Evolutionary conservation across 345 rosid species (phyloP).

Genomic region (Brassica incana): DNA sequence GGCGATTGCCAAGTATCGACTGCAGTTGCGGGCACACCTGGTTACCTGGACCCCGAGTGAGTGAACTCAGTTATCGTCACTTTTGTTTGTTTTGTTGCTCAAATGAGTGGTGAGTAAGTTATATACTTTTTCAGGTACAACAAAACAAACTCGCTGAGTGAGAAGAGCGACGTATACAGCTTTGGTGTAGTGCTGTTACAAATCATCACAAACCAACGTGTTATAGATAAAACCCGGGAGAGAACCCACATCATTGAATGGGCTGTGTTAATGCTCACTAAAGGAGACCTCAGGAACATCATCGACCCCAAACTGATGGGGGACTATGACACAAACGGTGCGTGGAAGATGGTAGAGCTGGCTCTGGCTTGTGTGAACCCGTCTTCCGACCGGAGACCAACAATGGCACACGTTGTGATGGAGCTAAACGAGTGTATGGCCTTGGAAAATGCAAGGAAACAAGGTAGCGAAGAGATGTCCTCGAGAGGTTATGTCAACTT

Average conservation of each 20-base stretch:
- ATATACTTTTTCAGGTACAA: slow-evolving; percentile 19
- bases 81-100: no score
- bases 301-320: slow-evolving; percentile 23
- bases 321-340: slow-evolving; percentile 39
- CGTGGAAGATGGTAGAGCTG: slow-evolving; percentile 49
- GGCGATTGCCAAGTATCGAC: slow-evolving; percentile 36
- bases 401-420: slow-evolving; percentile 42
- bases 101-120: no score
- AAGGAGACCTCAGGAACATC: slow-evolving; percentile 43
- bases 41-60: no score
- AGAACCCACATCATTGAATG: slow-evolving; percentile 42
- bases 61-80: no score
- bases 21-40: slow-evolving; percentile 42
- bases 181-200: slow-evolving; percentile 54
- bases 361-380: slow-evolving; percentile 45
- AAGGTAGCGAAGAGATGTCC: slow-evolving; percentile 18
- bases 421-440: slow-evolving; percentile 45
- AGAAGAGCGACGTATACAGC: slow-evolving; percentile 59
- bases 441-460: slow-evolving; percentile 8
- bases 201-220: slow-evolving; percentile 50
- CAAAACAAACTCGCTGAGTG: slow-evolving; percentile 37
- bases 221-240: slow-evolving; percentile 28
- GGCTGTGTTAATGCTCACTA: slow-evolving; percentile 40
- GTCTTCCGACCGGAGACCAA: slow-evolving; percentile 38
- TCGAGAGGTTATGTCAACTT: neutral